phyloP scores from a whole-genome alignment of 2,329 filamentous ascomycete species.

The Clarireedia hainanense region DNA sequence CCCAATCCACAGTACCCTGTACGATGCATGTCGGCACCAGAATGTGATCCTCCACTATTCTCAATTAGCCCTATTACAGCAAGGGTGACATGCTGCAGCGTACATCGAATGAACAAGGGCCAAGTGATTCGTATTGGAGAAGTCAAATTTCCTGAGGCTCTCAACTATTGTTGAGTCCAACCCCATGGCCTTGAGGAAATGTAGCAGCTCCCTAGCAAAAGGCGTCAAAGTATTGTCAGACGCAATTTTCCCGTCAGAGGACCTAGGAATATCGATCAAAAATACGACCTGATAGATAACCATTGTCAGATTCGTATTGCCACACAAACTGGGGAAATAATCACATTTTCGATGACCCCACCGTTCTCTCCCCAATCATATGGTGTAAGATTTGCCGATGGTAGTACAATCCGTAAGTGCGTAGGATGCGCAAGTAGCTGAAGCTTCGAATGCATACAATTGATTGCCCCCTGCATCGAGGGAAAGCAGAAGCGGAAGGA shows the following conservation, averaged over 20 bases:
- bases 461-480: slow-evolving; percentile 56
- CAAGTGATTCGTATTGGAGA: slow-evolving; percentile 60
- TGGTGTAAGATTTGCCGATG: slow-evolving; percentile 76
- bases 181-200: slow-evolving; percentile 23
- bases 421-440: slow-evolving; percentile 74
- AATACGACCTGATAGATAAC: slow-evolving; percentile 1
- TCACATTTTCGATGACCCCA: slow-evolving; percentile 76
- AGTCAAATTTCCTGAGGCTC: slow-evolving; percentile 75
- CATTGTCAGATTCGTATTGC: neutral
- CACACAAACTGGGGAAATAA: slow-evolving; percentile 17
- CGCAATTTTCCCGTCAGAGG: slow-evolving; percentile 18
- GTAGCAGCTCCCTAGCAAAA: slow-evolving; percentile 62
- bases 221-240: slow-evolving; percentile 30
- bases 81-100: slow-evolving; percentile 27
- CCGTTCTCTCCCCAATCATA: slow-evolving; percentile 66
- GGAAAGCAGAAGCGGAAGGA: slow-evolving; percentile 73
- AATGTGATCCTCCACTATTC: slow-evolving; percentile 47
- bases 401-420: slow-evolving; percentile 73
- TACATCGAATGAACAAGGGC: slow-evolving; percentile 84
- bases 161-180: slow-evolving; percentile 56
- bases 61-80: neutral
- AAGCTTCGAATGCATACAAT: slow-evolving; percentile 89
- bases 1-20: slow-evolving; percentile 72
- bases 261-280: slow-evolving; percentile 59
- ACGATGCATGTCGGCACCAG: slow-evolving; percentile 37